These are phyloP conservation scores for Chaetoceros tenuissimus DNA, from an alignment of 108 stramenopile genomes.

Conservation along the genomic window DNA sequence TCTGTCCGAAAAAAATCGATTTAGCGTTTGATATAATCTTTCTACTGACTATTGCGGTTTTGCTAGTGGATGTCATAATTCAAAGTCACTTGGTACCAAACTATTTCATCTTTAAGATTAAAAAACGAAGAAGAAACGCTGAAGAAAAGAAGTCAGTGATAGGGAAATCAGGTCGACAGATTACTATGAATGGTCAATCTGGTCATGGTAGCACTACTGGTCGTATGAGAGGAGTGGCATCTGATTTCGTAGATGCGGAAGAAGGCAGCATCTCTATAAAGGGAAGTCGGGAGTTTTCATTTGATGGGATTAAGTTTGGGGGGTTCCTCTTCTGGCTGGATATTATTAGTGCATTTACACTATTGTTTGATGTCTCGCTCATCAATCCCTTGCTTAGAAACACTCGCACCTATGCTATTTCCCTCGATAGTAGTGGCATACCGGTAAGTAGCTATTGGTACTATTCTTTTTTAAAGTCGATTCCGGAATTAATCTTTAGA, in stretches of 20 bases:
- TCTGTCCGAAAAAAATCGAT: slow-evolving; percentile 20
- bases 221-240: too few species aligned
- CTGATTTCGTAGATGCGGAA: too few species aligned
- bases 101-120: slow-evolving; percentile 34
- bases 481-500: too few species aligned
- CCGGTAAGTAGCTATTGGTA: too few species aligned
- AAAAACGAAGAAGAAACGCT: neutral
- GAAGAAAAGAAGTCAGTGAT: too few species aligned
- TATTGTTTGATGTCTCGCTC: slow-evolving; percentile 48
- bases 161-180: too few species aligned
- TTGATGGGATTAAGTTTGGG: slow-evolving; percentile 23
- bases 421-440: slow-evolving; percentile 29
- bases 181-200: too few species aligned
- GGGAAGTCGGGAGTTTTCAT: too few species aligned
- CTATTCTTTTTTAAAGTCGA: too few species aligned
- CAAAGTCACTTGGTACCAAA: slow-evolving; percentile 32
- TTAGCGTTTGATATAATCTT: slow-evolving; percentile 36
- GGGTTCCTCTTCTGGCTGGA: slow-evolving; percentile 77
- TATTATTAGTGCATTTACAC: slow-evolving; percentile 36
- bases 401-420: slow-evolving; percentile 7
- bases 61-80: slow-evolving; percentile 40
- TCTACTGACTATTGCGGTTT: slow-evolving; percentile 23
- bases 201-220: too few species aligned
- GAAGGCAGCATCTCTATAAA: too few species aligned
- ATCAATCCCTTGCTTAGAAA: slow-evolving; percentile 20